Evolutionary conservation across 73 alveolate species (phyloP).

Genomic region (Tetrahymena borealis): DNA sequence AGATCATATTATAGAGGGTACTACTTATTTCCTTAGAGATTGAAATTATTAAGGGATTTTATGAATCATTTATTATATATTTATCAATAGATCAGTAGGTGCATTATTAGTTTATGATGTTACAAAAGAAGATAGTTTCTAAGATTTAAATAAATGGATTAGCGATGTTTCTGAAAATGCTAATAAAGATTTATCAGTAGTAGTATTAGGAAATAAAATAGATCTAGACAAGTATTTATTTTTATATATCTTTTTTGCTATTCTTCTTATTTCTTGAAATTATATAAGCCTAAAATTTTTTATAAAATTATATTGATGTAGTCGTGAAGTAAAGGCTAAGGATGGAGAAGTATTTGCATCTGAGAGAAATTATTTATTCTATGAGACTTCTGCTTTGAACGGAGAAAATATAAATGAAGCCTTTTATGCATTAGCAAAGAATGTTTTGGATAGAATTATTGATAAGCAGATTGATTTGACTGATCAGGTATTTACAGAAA

Average conservation of each 20-base stretch:
- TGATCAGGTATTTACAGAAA: neutral
- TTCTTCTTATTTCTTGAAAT: no score
- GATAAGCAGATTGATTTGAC: neutral
- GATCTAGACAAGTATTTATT: slow-evolving; percentile 10
- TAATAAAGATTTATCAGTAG: slow-evolving; percentile 27
- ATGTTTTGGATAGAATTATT: neutral
- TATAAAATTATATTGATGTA: no score
- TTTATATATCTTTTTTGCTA: slow-evolving; percentile 4
- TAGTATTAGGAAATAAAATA: slow-evolving; percentile 43
- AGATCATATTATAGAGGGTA: slow-evolving; percentile 52
- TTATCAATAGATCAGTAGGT: slow-evolving; percentile 36
- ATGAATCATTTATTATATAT: neutral
- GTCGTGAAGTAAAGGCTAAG: slow-evolving; percentile 5
- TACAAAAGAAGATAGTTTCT: slow-evolving; percentile 39
- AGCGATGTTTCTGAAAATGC: slow-evolving; percentile 37
- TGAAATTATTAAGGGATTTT: neutral
- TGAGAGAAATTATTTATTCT: neutral
- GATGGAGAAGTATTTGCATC: slow-evolving; percentile 16
- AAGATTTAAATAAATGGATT: slow-evolving; percentile 46
- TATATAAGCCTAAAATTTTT: no score
- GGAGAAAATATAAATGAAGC: slow-evolving; percentile 1
- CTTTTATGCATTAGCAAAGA: neutral
- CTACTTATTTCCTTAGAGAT: no score
- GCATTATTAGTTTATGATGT: slow-evolving; percentile 54
- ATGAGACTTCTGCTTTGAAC: slow-evolving; percentile 34